A percentile compares a stretch with the other conserved stretches of the same genome.
Evolutionary conservation across 2,329 filamentous ascomycete species (phyloP).

Genomic region (Onygena corvina): DNA sequence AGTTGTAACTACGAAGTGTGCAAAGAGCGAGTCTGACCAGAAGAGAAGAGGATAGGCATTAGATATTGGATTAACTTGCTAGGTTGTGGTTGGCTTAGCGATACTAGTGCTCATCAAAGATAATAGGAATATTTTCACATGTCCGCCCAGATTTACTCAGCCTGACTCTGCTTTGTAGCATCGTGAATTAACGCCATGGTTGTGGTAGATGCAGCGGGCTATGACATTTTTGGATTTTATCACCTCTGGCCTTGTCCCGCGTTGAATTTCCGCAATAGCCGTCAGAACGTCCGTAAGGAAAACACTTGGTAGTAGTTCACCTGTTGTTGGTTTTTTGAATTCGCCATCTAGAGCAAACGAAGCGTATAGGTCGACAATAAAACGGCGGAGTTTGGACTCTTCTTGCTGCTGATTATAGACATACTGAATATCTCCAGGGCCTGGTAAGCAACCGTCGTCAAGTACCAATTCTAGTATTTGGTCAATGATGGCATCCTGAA

Average conservation of each 20-base stretch:
- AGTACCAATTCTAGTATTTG: slow-evolving; percentile 20
- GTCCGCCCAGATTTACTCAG: too few relatives aligned
- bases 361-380: neutral
- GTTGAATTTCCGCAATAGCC: neutral
- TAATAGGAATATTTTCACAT: too few relatives aligned
- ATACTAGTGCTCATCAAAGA: too few relatives aligned
- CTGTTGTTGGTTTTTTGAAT: neutral
- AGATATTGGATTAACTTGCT: too few relatives aligned
- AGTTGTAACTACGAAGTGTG: too few relatives aligned
- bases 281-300: neutral
- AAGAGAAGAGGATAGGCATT: too few relatives aligned
- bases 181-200: neutral
- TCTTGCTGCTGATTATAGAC: neutral
- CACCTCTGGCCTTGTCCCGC: neutral
- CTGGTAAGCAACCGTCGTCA: neutral
- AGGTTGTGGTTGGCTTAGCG: too few relatives aligned
- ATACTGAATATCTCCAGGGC: neutral
- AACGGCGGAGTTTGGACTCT: neutral
- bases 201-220: neutral
- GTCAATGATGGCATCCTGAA: slow-evolving; percentile 4
- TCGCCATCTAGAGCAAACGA: neutral
- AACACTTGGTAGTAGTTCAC: neutral
- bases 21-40: too few relatives aligned
- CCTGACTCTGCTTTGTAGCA: neutral
- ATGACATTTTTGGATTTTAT: neutral